These are phyloP conservation scores for Alternaria burnsii DNA, from an alignment of 2,329 filamentous ascomycete species.

Conservation along the genomic window DNA sequence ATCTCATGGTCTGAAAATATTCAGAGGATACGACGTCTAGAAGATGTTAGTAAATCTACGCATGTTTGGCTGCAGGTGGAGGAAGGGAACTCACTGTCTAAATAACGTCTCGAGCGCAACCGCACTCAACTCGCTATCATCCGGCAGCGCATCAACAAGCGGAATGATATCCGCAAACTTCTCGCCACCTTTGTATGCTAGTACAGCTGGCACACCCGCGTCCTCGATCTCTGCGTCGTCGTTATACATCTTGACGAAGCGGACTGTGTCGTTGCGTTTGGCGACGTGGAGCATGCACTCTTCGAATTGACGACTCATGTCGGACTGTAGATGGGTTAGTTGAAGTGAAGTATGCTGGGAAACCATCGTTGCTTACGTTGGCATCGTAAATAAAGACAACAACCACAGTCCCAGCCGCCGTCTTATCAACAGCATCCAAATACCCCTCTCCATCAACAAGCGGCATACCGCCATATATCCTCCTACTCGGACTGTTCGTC, in stretches of 20 bases:
- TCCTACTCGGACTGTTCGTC: constrained; percentile 77
- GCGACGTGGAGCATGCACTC: constrained; percentile 80
- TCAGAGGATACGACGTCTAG: constrained; percentile 43
- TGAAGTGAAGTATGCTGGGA: background rate
- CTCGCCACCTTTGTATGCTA: constrained; percentile 90
- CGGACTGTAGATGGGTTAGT: constrained; percentile 64
- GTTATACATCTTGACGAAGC: constrained; percentile 91
- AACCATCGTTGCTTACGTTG: background rate
- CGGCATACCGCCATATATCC: constrained; percentile 80
- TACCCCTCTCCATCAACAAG: constrained; percentile 90
- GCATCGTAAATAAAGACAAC: constrained; percentile 80
- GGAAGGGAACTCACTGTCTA: constrained; percentile 52
- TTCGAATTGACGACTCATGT: constrained; percentile 81
- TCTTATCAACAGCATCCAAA: constrained; percentile 95
- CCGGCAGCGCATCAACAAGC: constrained; percentile 83
- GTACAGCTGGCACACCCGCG: constrained; percentile 83
- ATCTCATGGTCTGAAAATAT: background rate
- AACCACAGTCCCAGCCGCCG: constrained; percentile 79
- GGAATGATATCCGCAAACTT: constrained; percentile 90
- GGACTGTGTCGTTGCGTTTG: constrained; percentile 71
- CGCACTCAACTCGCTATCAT: constrained; percentile 60
- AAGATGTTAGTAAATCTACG: constrained; percentile 24
- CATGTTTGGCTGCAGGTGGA: too few relatives aligned
- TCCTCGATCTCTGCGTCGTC: constrained; percentile 94
- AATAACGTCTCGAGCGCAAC: constrained; percentile 66